Conservation (phyloP, 805 yeast genomes). For the Metschnikowia noctiluminum region DNA sequence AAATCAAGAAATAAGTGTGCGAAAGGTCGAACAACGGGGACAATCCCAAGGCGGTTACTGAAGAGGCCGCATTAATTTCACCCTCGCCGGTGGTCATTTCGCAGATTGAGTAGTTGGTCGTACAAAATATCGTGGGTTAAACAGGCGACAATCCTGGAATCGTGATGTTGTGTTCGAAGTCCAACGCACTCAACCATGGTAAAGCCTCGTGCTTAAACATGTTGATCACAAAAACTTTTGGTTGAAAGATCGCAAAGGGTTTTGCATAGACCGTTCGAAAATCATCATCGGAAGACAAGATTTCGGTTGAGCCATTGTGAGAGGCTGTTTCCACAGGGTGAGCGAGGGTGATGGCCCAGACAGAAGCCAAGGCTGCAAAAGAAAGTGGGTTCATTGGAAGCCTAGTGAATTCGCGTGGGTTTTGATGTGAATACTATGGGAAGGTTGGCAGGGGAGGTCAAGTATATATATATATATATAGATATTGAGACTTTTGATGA, state of each 20-base stretch:
- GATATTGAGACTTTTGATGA: no score
- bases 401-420: no score
- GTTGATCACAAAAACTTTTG: conserved; percentile 52
- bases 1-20: conserved; percentile 57
- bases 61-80: conserved; percentile 62
- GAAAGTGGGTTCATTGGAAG: conserved; percentile 18
- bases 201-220: conserved; percentile 51
- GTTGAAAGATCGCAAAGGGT: conserved; percentile 40
- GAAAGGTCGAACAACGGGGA: conserved; percentile 54
- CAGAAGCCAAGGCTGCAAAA: conserved; percentile 12
- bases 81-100: conserved; percentile 68
- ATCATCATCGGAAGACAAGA: conserved; percentile 8
- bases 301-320: conserved; percentile 8
- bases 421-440: no score
- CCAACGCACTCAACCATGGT: conserved; percentile 48
- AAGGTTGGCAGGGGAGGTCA: no score
- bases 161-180: conserved; percentile 52
- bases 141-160: conserved; percentile 67
- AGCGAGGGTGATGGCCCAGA: conserved; percentile 13
- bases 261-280: conserved; percentile 24
- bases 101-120: conserved; percentile 49
- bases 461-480: no score
- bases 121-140: conserved; percentile 56
- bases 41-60: conserved; percentile 52
- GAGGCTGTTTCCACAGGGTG: conserved; percentile 14